Conservation (phyloP, 495 filamentous ascomycete species). For the Xylaria curta region DNA sequence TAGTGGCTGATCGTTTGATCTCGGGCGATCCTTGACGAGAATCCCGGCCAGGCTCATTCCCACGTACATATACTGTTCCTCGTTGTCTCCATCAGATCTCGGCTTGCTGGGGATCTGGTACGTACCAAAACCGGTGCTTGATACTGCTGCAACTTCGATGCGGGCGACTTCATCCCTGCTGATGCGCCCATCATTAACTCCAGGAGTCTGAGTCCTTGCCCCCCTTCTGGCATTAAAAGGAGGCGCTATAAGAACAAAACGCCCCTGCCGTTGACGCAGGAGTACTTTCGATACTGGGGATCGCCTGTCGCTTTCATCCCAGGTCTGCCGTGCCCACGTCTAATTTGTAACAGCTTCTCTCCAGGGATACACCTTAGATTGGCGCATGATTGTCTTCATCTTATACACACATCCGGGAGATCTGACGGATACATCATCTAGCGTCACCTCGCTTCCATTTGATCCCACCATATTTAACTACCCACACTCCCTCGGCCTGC, state of each 20-base stretch:
- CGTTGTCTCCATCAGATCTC: slow-evolving; percentile 19
- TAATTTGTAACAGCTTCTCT: slow-evolving; percentile 55
- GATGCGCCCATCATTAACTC: slow-evolving; percentile 25
- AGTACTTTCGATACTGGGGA: slow-evolving; percentile 55
- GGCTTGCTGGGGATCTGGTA: slow-evolving; percentile 21
- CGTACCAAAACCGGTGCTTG: slow-evolving; percentile 20
- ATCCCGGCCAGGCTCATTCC: slow-evolving; percentile 10
- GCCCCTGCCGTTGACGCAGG: slow-evolving; percentile 45
- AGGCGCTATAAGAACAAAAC: slow-evolving; percentile 49
- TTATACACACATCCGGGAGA: slow-evolving; percentile 53
- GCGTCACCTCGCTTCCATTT: slow-evolving; percentile 47
- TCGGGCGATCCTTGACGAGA: slow-evolving; percentile 21
- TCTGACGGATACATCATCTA: slow-evolving; percentile 55
- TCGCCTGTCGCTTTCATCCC: slow-evolving; percentile 51
- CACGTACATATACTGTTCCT: slow-evolving; percentile 7
- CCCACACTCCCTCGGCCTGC: slow-evolving; percentile 45
- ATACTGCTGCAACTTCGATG: slow-evolving; percentile 21
- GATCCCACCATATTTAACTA: slow-evolving; percentile 57
- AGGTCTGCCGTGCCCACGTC: slow-evolving; percentile 59
- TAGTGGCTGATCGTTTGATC: slow-evolving; percentile 20
- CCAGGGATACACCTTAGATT: slow-evolving; percentile 57
- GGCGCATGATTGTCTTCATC: slow-evolving; percentile 54
- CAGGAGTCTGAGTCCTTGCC: slow-evolving; percentile 26
- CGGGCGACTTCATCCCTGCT: slow-evolving; percentile 23
- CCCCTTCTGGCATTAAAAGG: slow-evolving; percentile 50